Conservation (phyloP, 331 rosid genomes). For the Saraca asoca region DNA sequence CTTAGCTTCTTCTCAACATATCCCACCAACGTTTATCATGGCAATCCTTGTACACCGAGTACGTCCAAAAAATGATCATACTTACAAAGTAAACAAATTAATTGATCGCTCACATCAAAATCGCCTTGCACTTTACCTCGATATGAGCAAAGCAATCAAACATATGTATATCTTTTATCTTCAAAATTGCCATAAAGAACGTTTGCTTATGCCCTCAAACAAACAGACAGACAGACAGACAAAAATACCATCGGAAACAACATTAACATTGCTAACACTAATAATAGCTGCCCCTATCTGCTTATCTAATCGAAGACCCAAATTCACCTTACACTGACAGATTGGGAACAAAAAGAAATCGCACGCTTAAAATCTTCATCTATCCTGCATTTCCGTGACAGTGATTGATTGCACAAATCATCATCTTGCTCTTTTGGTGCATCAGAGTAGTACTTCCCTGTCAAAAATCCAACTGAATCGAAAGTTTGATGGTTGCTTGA, state of each 20-base stretch:
- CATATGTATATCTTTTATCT: slow-evolving; percentile 32
- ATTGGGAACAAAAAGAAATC: slow-evolving; percentile 26
- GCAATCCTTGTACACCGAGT: too few relatives aligned
- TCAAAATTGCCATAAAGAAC: slow-evolving; percentile 36
- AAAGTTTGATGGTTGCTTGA: slow-evolving; percentile 40
- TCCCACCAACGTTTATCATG: too few relatives aligned
- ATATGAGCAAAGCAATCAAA: not conserved
- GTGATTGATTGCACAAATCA: slow-evolving; percentile 14
- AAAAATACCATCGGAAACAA: slow-evolving; percentile 10
- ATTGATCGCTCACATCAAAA: not conserved
- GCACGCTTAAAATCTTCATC: slow-evolving; percentile 35
- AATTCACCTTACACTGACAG: slow-evolving; percentile 34
- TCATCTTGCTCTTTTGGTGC: slow-evolving; percentile 7
- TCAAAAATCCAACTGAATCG: slow-evolving; percentile 72
- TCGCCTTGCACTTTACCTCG: not conserved
- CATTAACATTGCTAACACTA: slow-evolving; percentile 4
- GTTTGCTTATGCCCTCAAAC: slow-evolving; percentile 15
- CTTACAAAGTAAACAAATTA: too few relatives aligned
- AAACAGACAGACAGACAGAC: slow-evolving; percentile 1
- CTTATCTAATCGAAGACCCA: slow-evolving; percentile 21
- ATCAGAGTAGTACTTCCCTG: slow-evolving; percentile 66
- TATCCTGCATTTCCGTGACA: slow-evolving; percentile 26
- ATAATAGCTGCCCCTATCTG: slow-evolving; percentile 25
- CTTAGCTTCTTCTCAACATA: too few relatives aligned
- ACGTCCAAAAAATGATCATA: too few relatives aligned